Evolutionary conservation across 495 filamentous ascomycete genomes (phyloP), one percentile per base, ranked within the genome.

Genomic region (Neurospora terricola): DNA sequence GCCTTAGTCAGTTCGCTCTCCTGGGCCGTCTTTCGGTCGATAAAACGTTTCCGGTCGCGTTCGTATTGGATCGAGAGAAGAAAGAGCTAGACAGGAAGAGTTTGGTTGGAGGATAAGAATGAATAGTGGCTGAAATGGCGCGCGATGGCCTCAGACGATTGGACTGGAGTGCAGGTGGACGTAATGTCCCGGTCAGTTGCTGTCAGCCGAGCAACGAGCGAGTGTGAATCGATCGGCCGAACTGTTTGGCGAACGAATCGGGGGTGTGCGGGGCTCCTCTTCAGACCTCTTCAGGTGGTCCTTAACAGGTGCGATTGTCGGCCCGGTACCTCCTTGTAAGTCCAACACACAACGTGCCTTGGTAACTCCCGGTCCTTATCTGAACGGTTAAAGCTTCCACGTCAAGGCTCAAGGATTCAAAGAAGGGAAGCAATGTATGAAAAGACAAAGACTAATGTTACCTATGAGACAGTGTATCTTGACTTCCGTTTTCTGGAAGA

Each of bases 31-130:
- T 62, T 62, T 18, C 54, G 54, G 54, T 37, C 38, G 69, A 21
- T 42, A 18, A 66, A 34, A 18, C 27, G 54, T 16, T 18, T 66
- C 54, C 27, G 34, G 34, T 70, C 69, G 14, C 36, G 69, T 40
- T 38, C 36, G 69, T 38, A 37, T 40, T 70, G 69, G 69, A 40
- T 70, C n/a, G 4, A 43, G 69, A 21, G 11, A 27, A 70, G 39
- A 71, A 71, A 27, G 70, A 43, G 54, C 54, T 66, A 66, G 54
- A 34, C 54, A 66, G 54, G 54, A 66, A 71, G 69, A 54, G 69
- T 45, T 38, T 70, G 69, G 36, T 18, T 7, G 38, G 69, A 70
- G n/a, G 69, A 27, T 40, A 40, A 38, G 69, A 70, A 38, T 37
- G 69, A 40, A 21, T 45, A 42, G 69, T 66, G 54, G 54, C 54